These are phyloP conservation scores for Moesziomyces sp. DNA, from an alignment of 1,284 basidiomycete genomes.

Conservation along the genomic window DNA sequence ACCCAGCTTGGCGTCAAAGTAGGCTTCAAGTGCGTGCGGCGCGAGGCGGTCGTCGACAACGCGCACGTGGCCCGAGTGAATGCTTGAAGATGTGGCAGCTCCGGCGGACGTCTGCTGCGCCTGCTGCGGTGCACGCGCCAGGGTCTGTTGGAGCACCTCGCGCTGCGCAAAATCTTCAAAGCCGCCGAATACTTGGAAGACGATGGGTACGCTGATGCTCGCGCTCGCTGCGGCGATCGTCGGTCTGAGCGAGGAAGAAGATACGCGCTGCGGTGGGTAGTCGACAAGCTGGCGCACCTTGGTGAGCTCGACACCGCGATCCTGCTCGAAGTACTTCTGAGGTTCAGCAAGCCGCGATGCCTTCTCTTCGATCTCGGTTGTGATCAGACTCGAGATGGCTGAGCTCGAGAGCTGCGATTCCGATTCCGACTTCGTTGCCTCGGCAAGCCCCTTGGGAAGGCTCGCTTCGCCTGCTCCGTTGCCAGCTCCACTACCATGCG, in stretches of 20 bases:
- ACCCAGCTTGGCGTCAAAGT: conserved; percentile 39
- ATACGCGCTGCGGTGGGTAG: conserved; percentile 6
- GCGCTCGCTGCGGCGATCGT: conserved; percentile 2
- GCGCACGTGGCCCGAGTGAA: conserved; percentile 49
- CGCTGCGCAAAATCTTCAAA: conserved; percentile 60
- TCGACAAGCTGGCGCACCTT: conserved; percentile 29
- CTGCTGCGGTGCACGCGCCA: background rate
- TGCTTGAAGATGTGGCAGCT: conserved; percentile 30
- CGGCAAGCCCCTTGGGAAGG: conserved; percentile 20
- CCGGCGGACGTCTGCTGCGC: background rate
- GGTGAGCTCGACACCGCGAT: conserved; percentile 26
- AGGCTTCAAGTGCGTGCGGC: conserved; percentile 10
- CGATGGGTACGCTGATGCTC: conserved; percentile 14
- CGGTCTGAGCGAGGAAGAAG: background rate
- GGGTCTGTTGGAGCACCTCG: conserved; percentile 50
- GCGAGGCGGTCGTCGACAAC: conserved; percentile 17
- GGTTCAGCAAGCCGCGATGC: conserved; percentile 37
- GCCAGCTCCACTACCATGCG: conserved; percentile 8
- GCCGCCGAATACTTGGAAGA: conserved; percentile 46
- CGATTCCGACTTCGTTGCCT: conserved; percentile 22
- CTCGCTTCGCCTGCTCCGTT: conserved; percentile 18
- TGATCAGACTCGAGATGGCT: conserved; percentile 37
- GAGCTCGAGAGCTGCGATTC: conserved; percentile 21
- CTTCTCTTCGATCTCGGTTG: conserved; percentile 46
- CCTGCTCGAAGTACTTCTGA: conserved; percentile 24